Percentiles rank a stretch among this genome's conserved stretches.
phyloP scores from a whole-genome alignment of 805 yeast species.

The Myxozyma monticola region DNA sequence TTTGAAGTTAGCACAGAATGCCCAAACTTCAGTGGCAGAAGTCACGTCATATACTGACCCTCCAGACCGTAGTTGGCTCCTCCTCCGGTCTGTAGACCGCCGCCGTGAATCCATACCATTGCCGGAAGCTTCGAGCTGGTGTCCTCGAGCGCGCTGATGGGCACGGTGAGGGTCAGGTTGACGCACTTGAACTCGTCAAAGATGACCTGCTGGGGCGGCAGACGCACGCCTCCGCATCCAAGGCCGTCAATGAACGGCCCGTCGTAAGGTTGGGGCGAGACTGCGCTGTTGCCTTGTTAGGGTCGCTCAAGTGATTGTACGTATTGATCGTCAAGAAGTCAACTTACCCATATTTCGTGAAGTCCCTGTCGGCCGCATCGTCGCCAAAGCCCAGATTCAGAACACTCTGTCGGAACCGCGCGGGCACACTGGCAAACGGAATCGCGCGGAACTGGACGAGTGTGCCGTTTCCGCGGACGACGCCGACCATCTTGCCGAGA shows the following conservation, averaged over 20 bases:
- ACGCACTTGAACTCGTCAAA: slow-evolving; percentile 23
- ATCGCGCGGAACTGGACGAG: slow-evolving; percentile 20
- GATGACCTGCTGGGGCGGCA: slow-evolving; percentile 5
- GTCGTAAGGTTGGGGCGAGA: slow-evolving; percentile 16
- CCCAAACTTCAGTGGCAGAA: neutral
- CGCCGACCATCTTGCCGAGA: slow-evolving; percentile 14
- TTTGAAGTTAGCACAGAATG: neutral
- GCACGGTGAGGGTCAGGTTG: slow-evolving; percentile 16
- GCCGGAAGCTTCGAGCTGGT: slow-evolving; percentile 3
- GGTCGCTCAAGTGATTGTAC: too few species aligned
- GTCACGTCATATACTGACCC: neutral
- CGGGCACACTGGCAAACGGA: slow-evolving; percentile 11
- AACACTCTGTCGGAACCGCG: slow-evolving; percentile 16
- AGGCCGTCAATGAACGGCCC: slow-evolving; percentile 12
- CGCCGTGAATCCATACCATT: slow-evolving; percentile 45
- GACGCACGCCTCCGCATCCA: slow-evolving; percentile 9
- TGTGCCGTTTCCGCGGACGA: slow-evolving; percentile 4
- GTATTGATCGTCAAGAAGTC: too few species aligned
- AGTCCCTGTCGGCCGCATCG: slow-evolving; percentile 10
- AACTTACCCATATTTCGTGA: slow-evolving; percentile 16
- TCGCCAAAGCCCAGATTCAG: slow-evolving; percentile 1
- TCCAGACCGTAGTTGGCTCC: slow-evolving; percentile 29
- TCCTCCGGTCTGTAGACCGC: slow-evolving; percentile 44
- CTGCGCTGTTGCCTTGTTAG: too few species aligned
- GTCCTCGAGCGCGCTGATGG: slow-evolving; percentile 2